Evolutionary conservation across 2,329 filamentous ascomycete genomes (phyloP).

Genomic region (Nigrospora oryzae): DNA sequence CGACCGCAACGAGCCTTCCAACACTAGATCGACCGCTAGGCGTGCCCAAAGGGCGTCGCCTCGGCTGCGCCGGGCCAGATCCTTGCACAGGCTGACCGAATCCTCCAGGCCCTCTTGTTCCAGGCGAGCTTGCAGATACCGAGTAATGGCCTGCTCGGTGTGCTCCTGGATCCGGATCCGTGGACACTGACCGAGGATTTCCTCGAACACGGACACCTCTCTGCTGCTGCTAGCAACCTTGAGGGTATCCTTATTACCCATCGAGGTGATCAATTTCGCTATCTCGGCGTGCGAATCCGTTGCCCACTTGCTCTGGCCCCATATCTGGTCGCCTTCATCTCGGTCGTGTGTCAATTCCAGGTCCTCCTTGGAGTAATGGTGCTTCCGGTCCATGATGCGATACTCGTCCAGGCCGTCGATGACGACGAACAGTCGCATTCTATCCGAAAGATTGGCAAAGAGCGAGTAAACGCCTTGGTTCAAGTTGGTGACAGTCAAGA

Average conservation of each 20-base stretch:
- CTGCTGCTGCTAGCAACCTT: conserved; percentile 2
- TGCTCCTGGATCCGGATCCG: conserved; percentile 3
- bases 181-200: neutral
- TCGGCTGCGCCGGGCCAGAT: conserved; percentile 1
- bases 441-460: conserved; percentile 19
- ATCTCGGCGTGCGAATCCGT: conserved; percentile 18
- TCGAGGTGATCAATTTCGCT: conserved; percentile 15
- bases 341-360: conserved; percentile 17
- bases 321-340: conserved; percentile 17
- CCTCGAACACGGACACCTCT: conserved; percentile 4
- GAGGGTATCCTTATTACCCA: conserved; percentile 16
- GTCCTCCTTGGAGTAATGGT: conserved; percentile 18
- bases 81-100: conserved; percentile 1
- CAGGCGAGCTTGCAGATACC: conserved; percentile 2
- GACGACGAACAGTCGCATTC: conserved; percentile 15
- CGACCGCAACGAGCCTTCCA: conserved; percentile 16
- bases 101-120: conserved; percentile 3
- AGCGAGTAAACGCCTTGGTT: conserved; percentile 20
- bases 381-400: conserved; percentile 21
- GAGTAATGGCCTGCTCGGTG: conserved; percentile 1
- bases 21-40: conserved; percentile 2
- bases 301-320: conserved; percentile 21
- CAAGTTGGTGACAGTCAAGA: conserved; percentile 14
- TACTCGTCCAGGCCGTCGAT: conserved; percentile 23
- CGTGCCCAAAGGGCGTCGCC: conserved; percentile 5